phyloP scores from a whole-genome alignment of 495 filamentous ascomycete species.

The Hypoxylon intermedium region DNA sequence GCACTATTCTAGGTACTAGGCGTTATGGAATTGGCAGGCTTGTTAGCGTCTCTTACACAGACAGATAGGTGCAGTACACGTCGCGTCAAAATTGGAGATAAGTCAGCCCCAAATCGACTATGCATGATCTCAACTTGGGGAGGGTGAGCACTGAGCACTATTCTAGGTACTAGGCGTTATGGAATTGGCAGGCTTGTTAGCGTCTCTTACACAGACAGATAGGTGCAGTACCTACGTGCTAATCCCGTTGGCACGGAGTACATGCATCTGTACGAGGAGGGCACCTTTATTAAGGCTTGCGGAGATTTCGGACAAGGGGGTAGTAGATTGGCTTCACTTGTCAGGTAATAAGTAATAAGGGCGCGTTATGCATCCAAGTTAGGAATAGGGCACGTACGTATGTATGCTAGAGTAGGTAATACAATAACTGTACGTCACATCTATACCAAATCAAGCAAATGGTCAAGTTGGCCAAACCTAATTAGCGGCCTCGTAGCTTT shows the following conservation, averaged over 20 bases:
- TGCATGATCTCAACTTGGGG: conserved; percentile 29
- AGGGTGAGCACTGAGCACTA: conserved; percentile 33
- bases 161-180: conserved; percentile 21
- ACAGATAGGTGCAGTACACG: too few species aligned
- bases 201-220: conserved; percentile 17
- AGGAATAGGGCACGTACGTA: too few species aligned
- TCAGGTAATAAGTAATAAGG: conserved; percentile 34
- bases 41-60: conserved; percentile 18
- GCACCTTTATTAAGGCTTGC: conserved; percentile 22
- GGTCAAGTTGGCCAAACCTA: conserved; percentile 19
- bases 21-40: conserved; percentile 30
- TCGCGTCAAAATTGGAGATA: conserved; percentile 31
- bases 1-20: conserved; percentile 7
- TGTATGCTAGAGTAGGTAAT: conserved; percentile 1
- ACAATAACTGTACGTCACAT: conserved; percentile 13
- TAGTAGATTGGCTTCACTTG: conserved; percentile 24
- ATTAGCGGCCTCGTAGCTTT: conserved; percentile 29
- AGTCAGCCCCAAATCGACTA: conserved; percentile 20
- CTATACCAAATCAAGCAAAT: conserved; percentile 3
- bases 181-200: conserved; percentile 25
- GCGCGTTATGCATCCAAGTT: conserved; percentile 31
- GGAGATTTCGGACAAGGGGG: conserved; percentile 29
- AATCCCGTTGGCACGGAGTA: conserved; percentile 35
- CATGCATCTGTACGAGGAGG: conserved; percentile 19
- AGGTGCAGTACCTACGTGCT: too few species aligned